Conservation (phyloP, 2,329 filamentous ascomycete genomes). For the Pseudopithomyces chartarum region DNA sequence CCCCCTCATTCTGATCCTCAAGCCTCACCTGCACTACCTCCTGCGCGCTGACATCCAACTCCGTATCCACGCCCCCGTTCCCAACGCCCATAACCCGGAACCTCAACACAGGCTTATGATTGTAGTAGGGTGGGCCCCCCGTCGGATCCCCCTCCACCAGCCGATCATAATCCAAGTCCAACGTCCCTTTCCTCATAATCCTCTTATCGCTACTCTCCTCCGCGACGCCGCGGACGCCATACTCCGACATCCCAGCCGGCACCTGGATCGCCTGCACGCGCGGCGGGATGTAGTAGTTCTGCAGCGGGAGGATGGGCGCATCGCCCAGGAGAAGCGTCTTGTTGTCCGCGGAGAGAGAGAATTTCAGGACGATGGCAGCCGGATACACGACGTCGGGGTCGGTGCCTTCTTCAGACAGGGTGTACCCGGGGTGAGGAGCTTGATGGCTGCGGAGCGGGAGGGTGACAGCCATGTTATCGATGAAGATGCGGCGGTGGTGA, state of each 20-base stretch:
- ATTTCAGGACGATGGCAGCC: conserved; percentile 22
- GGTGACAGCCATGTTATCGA: conserved; percentile 21
- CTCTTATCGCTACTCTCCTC: conserved; percentile 8
- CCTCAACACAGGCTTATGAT: conserved; percentile 14
- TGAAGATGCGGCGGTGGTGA: conserved; percentile 1
- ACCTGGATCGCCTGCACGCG: conserved; percentile 22
- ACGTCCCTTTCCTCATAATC: conserved; percentile 10
- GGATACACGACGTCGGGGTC: conserved; percentile 7
- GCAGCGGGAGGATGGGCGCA: conserved; percentile 18
- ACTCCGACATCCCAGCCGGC: conserved; percentile 11
- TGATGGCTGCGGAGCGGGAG: conserved; percentile 18
- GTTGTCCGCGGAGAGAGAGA: conserved; percentile 20
- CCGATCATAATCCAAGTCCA: conserved; percentile 26
- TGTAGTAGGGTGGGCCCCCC: conserved; percentile 8
- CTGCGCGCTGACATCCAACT: conserved; percentile 15
- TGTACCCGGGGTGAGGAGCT: conserved; percentile 23
- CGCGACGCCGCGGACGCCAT: conserved; percentile 5
- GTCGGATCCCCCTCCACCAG: conserved; percentile 19
- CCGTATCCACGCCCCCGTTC: conserved; percentile 10
- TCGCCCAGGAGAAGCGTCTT: conserved; percentile 23
- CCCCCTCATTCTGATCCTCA: conserved; percentile 13
- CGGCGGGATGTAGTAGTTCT: conserved; percentile 19
- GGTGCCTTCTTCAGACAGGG: conserved; percentile 5
- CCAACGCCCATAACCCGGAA: conserved; percentile 25
- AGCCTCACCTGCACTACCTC: conserved; percentile 18